These are phyloP conservation scores for Vachellia pachyceras DNA, from an alignment of 306 rosid genomes.

Conservation along the genomic window DNA sequence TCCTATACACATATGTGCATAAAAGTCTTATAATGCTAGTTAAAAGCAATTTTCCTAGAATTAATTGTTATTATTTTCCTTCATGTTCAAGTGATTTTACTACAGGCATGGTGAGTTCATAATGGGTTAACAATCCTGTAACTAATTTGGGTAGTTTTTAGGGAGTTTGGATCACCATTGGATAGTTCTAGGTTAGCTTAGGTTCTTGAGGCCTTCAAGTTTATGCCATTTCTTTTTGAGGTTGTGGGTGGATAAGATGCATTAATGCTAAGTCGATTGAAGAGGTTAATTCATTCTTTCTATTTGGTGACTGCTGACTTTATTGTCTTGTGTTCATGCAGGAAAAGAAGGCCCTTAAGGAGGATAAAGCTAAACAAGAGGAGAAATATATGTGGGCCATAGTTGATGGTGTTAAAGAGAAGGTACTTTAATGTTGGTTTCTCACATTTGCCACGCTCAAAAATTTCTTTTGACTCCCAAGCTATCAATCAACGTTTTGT, in stretches of 20 bases:
- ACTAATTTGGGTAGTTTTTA: not conserved
- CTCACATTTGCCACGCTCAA: not conserved
- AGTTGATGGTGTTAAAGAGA: conserved; percentile 94
- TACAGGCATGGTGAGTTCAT: not conserved
- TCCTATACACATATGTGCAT: too few species aligned
- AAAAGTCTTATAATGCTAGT: too few species aligned
- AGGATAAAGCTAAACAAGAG: conserved; percentile 89
- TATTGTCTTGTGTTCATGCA: conserved; percentile 46
- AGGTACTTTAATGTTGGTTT: conserved; percentile 55
- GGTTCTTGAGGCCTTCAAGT: not conserved
- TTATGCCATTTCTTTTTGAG: not conserved
- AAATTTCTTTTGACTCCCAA: not conserved
- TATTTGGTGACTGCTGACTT: conserved; percentile 13
- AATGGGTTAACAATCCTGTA: not conserved
- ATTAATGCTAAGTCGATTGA: conserved; percentile 11
- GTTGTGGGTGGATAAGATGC: conserved; percentile 3
- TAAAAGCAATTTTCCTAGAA: not conserved
- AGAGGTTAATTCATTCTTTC: conserved; percentile 20
- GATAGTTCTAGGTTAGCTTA: not conserved
- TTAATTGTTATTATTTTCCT: not conserved
- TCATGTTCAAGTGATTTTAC: not conserved
- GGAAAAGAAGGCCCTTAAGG: conserved; percentile 92
- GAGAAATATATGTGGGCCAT: conserved; percentile 97
- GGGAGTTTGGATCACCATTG: not conserved
- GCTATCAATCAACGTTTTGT: not conserved